Evolutionary conservation across 2,329 filamentous ascomycete genomes (phyloP).

Genomic region (Sporothrix dimorphospora): DNA sequence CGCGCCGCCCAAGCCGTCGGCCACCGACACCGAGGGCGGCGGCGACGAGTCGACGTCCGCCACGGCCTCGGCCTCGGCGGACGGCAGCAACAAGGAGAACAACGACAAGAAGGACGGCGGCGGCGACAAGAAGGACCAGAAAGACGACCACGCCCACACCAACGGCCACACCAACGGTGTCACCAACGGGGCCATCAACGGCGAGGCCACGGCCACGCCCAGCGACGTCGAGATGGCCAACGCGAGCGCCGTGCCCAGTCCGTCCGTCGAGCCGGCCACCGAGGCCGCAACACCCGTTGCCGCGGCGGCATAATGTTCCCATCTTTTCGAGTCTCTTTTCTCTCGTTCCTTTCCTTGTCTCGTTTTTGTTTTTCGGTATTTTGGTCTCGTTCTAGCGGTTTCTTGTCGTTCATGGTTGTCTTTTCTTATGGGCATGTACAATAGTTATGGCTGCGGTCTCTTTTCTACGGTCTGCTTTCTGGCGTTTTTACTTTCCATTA

Average conservation of each 20-base stretch:
- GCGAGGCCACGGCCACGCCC: constrained; percentile 34
- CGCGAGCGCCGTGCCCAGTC: constrained; percentile 55
- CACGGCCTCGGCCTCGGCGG: constrained; percentile 39
- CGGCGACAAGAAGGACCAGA: constrained; percentile 32
- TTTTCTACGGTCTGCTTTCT: neutral
- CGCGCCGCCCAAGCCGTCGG: constrained; percentile 63
- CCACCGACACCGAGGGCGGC: constrained; percentile 40
- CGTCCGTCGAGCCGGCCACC: constrained; percentile 36
- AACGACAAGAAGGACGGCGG: constrained; percentile 58
- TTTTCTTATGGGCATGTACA: constrained; percentile 8
- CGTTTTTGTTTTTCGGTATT: neutral
- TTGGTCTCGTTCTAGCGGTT: neutral
- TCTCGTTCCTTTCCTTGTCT: neutral
- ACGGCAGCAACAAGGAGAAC: constrained; percentile 65
- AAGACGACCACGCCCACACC: constrained; percentile 43
- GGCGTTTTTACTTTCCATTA: neutral
- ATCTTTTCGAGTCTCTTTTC: neutral
- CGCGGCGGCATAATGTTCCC: neutral
- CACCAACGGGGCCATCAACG: neutral
- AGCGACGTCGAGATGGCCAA: constrained; percentile 59
- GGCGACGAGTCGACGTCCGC: constrained; percentile 42
- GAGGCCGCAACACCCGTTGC: constrained; percentile 28
- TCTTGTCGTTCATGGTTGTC: neutral
- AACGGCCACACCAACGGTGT: neutral
- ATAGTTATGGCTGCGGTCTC: constrained; percentile 11